Percentiles rank a stretch among this genome's conserved stretches.
Conservation (phyloP, 352 stramenopile genomes). For the Pythium graminicola region DNA sequence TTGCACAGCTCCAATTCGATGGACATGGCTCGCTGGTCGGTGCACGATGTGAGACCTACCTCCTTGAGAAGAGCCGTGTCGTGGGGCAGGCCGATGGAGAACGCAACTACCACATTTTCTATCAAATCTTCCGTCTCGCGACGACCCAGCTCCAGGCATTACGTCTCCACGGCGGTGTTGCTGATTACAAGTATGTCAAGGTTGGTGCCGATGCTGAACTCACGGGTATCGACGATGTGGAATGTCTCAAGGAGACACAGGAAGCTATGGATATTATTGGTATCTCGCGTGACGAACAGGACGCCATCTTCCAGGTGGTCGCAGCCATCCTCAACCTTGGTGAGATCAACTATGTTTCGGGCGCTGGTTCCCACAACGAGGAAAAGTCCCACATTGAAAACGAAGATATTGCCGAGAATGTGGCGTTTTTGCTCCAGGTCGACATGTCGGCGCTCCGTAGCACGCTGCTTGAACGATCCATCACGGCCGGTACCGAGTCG, state of each 20-base stretch:
- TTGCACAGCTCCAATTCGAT: conserved; percentile 84
- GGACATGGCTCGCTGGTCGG: conserved; percentile 69
- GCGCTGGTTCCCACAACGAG: conserved; percentile 65
- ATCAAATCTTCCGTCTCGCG: conserved; percentile 83
- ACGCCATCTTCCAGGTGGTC: conserved; percentile 68
- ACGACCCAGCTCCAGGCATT: conserved; percentile 38
- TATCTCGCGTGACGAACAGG: conserved; percentile 67
- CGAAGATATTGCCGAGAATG: conserved; percentile 43
- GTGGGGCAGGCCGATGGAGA: conserved; percentile 82
- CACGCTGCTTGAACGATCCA: conserved; percentile 56
- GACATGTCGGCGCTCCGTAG: conserved; percentile 58
- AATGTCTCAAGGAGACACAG: conserved; percentile 52
- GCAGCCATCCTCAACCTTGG: conserved; percentile 79
- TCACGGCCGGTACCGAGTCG: conserved; percentile 73
- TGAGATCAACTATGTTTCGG: conserved; percentile 77
- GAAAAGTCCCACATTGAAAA: conserved; percentile 61
- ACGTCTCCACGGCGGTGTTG: conserved; percentile 45
- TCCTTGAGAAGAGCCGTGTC: conserved; percentile 90
- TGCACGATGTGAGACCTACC: conserved; percentile 86
- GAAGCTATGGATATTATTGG: conserved; percentile 64
- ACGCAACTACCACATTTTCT: conserved; percentile 93
- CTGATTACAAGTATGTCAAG: conserved; percentile 63
- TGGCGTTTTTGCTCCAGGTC: too few relatives aligned
- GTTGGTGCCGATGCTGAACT: conserved; percentile 64
- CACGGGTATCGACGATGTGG: conserved; percentile 68